Base-by-base conservation (phyloP, 129 eudicot genomes). In the Kitagawia praeruptora region DNA sequence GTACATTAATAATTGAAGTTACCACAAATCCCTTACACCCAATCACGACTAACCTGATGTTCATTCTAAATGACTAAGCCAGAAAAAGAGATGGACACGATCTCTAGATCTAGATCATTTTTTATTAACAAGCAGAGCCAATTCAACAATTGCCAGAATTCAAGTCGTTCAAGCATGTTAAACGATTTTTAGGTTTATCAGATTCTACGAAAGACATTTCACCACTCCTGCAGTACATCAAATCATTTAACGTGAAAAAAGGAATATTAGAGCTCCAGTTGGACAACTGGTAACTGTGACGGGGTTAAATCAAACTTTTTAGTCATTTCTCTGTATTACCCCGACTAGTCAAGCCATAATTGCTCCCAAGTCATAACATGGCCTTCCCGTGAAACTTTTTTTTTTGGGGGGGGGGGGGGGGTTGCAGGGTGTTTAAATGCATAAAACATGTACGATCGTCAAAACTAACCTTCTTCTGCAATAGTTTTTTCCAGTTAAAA, bases 401-500 rank as follows among this genome's bases (percentile, higher is more conserved):
- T 34, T 34, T 31, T 31, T 31, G 41, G 41, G 41, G 4, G 6
- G 5, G 47, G 15, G 12, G 49, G 15, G 48, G 48, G 12, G 11
- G 46, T 0, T 46, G 49, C 49, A 46, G 49, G 49, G 4, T 46
- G 49, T 16, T 11, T 46, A 46, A 14, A 44, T 51, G n/a, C 61
- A 18, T 16, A 18, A 16, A 51, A 51, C n/a, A 46, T 51, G 61
- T 54, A 54, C 28, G 8, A 21, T 23, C 12, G 9, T 54, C 27
- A 1, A 54, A n/a, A 81, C 89, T 23, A 48, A 95, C 98, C 97
- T 95, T 95, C 89, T 95, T 92, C 15, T 90, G 94, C 81, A 95
- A 78, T 39, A 95, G 94, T 82, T 92, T 95, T 88, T 95, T 95
- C 98, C 98, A 95, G 56, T 90, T 90, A 90, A 92, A 95, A 85